These are phyloP conservation scores for Dispira parvispora DNA, from an alignment of 192 early-diverging fungal genomes.

Conservation along the genomic window DNA sequence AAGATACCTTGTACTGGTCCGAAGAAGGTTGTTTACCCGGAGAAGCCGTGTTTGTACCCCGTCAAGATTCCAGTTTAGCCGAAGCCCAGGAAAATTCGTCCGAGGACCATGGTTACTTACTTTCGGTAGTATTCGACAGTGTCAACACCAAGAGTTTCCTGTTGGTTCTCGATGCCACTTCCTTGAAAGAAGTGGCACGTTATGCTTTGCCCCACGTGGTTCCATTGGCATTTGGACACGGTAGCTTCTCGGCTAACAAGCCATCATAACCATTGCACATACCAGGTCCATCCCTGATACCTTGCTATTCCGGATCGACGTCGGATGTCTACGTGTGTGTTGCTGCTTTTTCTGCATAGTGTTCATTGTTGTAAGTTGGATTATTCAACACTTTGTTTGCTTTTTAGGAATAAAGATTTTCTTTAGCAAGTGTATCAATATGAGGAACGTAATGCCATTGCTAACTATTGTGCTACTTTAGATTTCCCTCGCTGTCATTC, in stretches of 20 bases:
- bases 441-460: too few relatives aligned
- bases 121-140: constrained; percentile 59
- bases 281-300: too few relatives aligned
- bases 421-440: too few relatives aligned
- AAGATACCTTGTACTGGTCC: constrained; percentile 21
- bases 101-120: constrained; percentile 61
- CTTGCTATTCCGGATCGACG: too few relatives aligned
- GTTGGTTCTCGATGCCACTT: constrained; percentile 53
- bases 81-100: constrained; percentile 20
- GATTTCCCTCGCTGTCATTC: too few relatives aligned
- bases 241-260: constrained; percentile 18
- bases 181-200: constrained; percentile 42
- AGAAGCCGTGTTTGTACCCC: constrained; percentile 65
- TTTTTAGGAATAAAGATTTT: too few relatives aligned
- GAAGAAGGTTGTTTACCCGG: constrained; percentile 57
- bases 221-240: constrained; percentile 57
- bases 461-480: too few relatives aligned
- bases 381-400: too few relatives aligned
- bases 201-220: constrained; percentile 46
- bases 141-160: constrained; percentile 44
- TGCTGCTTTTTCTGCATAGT: too few relatives aligned
- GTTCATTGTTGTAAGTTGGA: too few relatives aligned
- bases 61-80: not conserved
- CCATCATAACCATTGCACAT: too few relatives aligned
- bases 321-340: too few relatives aligned